Evolutionary conservation across 2,329 filamentous ascomycete genomes (phyloP).

Genomic region (Microdochium trichocladiopsis): DNA sequence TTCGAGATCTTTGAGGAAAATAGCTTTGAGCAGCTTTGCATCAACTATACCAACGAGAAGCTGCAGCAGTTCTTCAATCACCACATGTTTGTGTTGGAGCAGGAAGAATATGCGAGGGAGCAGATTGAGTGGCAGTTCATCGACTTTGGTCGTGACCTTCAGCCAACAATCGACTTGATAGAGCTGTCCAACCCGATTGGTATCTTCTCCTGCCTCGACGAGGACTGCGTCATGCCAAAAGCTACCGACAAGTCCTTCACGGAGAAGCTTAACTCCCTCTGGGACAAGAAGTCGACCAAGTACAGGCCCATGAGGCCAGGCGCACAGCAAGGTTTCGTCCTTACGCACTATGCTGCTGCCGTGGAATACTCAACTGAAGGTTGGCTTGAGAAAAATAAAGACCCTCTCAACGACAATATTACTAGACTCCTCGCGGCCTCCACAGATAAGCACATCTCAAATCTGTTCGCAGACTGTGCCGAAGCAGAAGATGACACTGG

Average conservation of each 20-base stretch:
- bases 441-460: conserved; percentile 73
- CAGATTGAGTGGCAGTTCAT: conserved; percentile 99
- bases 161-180: conserved; percentile 96
- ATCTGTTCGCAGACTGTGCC: conserved; percentile 81
- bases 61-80: conserved; percentile 99
- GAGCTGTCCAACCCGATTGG: conserved; percentile 95
- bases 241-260: conserved; percentile 96
- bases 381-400: conserved; percentile 99
- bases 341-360: conserved; percentile 96
- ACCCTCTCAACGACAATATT: conserved; percentile 94
- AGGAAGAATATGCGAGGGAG: conserved; percentile 95
- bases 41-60: conserved; percentile 99
- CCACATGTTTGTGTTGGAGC: conserved; percentile 98
- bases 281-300: conserved; percentile 93
- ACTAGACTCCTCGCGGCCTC: conserved; percentile 82
- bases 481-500: conserved; percentile 69
- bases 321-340: conserved; percentile 71
- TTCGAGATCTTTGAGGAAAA: conserved; percentile 99
- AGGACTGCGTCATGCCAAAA: conserved; percentile 98
- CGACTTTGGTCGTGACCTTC: conserved; percentile 93
- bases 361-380: conserved; percentile 93
- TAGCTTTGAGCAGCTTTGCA: conserved; percentile 97
- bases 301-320: conserved; percentile 83
- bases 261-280: conserved; percentile 92
- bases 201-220: conserved; percentile 96